phyloP scores from a whole-genome alignment of 2,329 filamentous ascomycete species.

The Sporothrix pseudoabietina region DNA sequence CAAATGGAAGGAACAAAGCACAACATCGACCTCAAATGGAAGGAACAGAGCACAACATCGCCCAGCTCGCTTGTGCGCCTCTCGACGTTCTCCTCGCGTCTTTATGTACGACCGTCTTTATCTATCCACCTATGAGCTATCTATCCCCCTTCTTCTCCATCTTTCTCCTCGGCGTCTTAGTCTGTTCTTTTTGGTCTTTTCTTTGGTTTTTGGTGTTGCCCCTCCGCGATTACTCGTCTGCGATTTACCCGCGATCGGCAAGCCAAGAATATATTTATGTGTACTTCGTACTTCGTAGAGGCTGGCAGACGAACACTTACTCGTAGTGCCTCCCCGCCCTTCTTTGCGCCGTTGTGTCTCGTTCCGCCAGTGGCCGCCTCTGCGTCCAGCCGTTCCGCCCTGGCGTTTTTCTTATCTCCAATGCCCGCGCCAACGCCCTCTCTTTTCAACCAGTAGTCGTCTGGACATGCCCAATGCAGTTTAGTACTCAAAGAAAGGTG shows the following conservation, averaged over 20 bases:
- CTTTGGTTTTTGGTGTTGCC: not conserved
- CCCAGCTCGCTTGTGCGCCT: not conserved
- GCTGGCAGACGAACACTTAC: not conserved
- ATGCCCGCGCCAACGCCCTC: constrained; percentile 23
- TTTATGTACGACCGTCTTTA: constrained; percentile 8
- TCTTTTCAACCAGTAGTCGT: constrained; percentile 11
- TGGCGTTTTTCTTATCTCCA: constrained; percentile 28
- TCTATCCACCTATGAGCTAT: not conserved
- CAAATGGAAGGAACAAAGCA: not conserved
- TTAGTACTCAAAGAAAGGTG: not conserved
- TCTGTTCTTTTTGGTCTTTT: not conserved
- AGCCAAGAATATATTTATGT: not conserved
- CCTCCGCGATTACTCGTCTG: not conserved
- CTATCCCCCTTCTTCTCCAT: not conserved
- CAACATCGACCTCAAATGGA: not conserved
- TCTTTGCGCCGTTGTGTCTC: not conserved
- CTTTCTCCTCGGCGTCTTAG: not conserved
- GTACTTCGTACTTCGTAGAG: no score
- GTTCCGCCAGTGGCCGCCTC: not conserved
- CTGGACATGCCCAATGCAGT: constrained; percentile 28
- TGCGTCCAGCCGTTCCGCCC: not conserved
- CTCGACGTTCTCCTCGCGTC: not conserved
- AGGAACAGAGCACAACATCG: not conserved
- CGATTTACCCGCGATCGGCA: constrained; percentile 18
- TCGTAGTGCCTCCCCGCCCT: not conserved